Evolutionary conservation across 179 eudicot genomes (phyloP).

Genomic region (Gypsophila paniculata): DNA sequence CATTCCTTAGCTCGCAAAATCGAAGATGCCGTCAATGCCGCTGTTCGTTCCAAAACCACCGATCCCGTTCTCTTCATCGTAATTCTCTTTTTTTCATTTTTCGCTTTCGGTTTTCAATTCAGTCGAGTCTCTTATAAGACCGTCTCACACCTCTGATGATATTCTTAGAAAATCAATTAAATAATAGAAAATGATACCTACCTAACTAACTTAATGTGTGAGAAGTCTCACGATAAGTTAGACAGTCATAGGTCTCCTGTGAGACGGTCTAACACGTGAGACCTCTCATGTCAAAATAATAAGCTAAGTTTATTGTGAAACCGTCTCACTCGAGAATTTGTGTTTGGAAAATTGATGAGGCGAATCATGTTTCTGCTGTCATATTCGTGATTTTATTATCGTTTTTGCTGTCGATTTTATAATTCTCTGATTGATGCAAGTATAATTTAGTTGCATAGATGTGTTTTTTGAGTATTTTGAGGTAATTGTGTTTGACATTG

Average conservation of each 20-base stretch:
- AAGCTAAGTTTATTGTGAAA: no score
- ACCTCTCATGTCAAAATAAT: no score
- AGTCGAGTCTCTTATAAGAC: no score
- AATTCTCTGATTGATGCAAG: neutral
- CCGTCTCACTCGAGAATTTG: no score
- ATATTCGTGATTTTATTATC: no score
- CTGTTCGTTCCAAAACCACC: constrained; percentile 81
- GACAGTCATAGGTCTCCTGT: no score
- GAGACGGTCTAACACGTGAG: no score
- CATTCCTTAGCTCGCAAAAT: constrained; percentile 83
- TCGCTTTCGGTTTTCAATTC: neutral
- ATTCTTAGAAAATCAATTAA: neutral
- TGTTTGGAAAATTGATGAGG: neutral
- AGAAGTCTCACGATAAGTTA: no score
- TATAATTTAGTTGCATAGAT: constrained; percentile 1
- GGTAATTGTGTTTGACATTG: neutral
- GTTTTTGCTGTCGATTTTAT: neutral
- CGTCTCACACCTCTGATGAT: neutral
- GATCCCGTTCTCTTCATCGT: constrained; percentile 95
- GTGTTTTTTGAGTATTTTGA: neutral
- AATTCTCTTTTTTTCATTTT: constrained; percentile 14
- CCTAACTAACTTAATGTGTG: no score
- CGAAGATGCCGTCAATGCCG: constrained; percentile 95
- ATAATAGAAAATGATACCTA: no score
- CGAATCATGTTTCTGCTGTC: no score